Base-by-base conservation (phyloP, 306 rosid genomes). In the Senna siamea region DNA sequence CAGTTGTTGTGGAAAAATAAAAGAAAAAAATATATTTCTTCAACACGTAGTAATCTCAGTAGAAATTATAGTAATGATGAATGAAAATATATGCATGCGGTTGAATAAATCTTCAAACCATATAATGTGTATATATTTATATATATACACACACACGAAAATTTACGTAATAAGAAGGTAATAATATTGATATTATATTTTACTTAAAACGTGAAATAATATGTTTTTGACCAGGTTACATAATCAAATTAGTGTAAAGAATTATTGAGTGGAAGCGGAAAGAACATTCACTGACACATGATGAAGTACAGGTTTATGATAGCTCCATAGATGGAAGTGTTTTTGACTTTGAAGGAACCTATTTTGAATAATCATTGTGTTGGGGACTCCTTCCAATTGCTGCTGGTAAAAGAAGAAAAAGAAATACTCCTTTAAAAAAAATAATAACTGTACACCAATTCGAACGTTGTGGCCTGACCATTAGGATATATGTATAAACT, bases 331-430 rank as follows among this genome's bases (percentile, higher is more conserved):
- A 53, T 4, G 67, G 58, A 70, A 75, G 67, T 66, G 79, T 66
- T 76, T 70, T 79, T 83, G 83, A 83, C 86, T 70, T 70, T 40
- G 58, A 11, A 71, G 65, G 58, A 51, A 58, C 57, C 41, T 74
- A 78, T 74, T 69, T 82, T 74, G 75, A 73, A 82, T 63, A 78
- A 82, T 78, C 72, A 82, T 82, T 78, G 26, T 82, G 83, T 70
- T 70, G 80, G 78, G 38, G 78, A 73, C 64, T 77, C 57, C 6
- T 53, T 23, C 46, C 71, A 41, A 73, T 73, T 65, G 76, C 52
- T 80, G 65, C 73, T 35, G 51, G 28, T 5, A 7, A 20, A 76
- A 72, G 81, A 34, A 72, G 69, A 26, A 30, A 20, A 43, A 77
- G 69, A 30, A 20, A 12, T 38, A 14, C 30, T 26, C 30, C 30